Base-by-base conservation (phyloP, 2,329 filamentous ascomycete species). In the Colletotrichum sublineola region DNA sequence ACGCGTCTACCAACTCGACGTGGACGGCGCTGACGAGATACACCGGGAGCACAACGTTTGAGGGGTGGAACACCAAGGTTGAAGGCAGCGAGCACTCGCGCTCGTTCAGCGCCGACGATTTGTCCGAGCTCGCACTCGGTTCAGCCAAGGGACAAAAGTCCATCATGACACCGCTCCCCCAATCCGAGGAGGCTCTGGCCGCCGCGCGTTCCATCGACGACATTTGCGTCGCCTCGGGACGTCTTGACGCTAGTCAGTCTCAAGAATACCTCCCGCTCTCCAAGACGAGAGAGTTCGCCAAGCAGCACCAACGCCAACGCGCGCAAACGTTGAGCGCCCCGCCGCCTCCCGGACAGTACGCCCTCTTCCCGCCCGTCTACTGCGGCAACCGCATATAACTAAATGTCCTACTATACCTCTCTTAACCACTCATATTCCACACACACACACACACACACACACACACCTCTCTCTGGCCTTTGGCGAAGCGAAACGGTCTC, bases 21-120 rank as follows among this genome's bases (percentile, higher is more conserved):
- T 86, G 85, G 72, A 89, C 88, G 1, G 86, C 85, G 50, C 82
- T 87, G 70, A 89, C 87, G 6, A 85, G 86, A 6, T 82, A 88
- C 77, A 90, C 88, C 5, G 80, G 82, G 55, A 89, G 87, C 81
- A 88, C 84, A 70, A 84, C 81, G 15, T 87, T 74, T 33, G 74
- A 75, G 58, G 72, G 72, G n/a, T 75, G 74, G 74, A 72, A 75
- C 62, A 65, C 74, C 33, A 75, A 80, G 76, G 75, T 76, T 1
- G 81, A 83, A 24, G 74, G 75, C 6, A 75, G 77, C 9, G 82
- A 83, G 44, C 77, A 77, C 38, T 71, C 80, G 48, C 77, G 79
- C n/a, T 74, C 75, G 42, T 75, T 77, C 38, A 77, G 67, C 42
- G 33, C n/a, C 24, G 74, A 74, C 20, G 70, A 77, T 36, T 62